Evolutionary conservation across 306 rosid genomes (phyloP).

Genomic region (Rosa lucieae): DNA sequence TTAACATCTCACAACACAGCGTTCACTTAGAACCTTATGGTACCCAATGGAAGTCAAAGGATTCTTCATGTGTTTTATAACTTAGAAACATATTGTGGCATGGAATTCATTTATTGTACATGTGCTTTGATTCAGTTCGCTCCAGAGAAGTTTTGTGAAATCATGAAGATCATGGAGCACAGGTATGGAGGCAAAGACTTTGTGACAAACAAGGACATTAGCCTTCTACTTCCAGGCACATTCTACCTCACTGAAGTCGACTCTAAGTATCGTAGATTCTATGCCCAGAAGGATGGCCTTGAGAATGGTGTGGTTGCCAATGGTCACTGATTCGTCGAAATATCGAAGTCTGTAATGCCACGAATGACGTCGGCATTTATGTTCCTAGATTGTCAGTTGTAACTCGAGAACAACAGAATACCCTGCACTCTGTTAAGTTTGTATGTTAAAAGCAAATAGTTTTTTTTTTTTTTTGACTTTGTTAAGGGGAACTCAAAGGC

Average conservation of each 20-base stretch:
- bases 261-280: slow-evolving; percentile 83
- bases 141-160: slow-evolving; percentile 79
- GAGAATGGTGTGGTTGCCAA: slow-evolving; percentile 53
- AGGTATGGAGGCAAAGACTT: slow-evolving; percentile 92
- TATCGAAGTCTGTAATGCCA: neutral
- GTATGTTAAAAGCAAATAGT: slow-evolving; percentile 15
- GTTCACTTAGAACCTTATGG: neutral
- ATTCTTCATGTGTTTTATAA: slow-evolving; percentile 5
- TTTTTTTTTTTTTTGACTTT: no score
- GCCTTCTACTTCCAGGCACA: slow-evolving; percentile 77
- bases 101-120: slow-evolving; percentile 30
- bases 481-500: no score
- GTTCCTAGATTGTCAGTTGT: slow-evolving; percentile 17
- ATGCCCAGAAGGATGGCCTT: slow-evolving; percentile 45
- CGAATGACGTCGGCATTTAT: slow-evolving; percentile 18
- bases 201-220: slow-evolving; percentile 79
- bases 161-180: slow-evolving; percentile 91
- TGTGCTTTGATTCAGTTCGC: slow-evolving; percentile 49
- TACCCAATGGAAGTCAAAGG: neutral
- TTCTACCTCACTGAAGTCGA: slow-evolving; percentile 98
- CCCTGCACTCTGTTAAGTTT: slow-evolving; percentile 22
- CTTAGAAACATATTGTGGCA: neutral
- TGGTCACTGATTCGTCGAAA: slow-evolving; percentile 54
- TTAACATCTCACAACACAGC: neutral
- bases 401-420: slow-evolving; percentile 20